phyloP scores from a whole-genome alignment of 2,329 filamentous ascomycete genomes.

The Claviceps sp. region DNA sequence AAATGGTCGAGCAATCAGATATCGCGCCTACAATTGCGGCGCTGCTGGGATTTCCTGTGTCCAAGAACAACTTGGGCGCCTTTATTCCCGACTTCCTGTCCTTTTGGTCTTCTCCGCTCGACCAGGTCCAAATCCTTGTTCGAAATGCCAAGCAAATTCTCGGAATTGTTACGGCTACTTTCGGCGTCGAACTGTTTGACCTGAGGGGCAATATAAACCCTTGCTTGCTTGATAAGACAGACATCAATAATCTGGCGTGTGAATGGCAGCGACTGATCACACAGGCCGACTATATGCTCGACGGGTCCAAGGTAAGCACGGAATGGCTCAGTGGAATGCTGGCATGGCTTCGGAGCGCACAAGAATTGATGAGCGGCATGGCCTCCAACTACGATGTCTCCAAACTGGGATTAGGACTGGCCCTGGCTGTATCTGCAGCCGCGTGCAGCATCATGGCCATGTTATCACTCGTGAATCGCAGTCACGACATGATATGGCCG shows the following conservation, averaged over 20 bases:
- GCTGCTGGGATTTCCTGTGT: constrained; percentile 74
- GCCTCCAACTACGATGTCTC: constrained; percentile 82
- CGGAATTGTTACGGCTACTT: constrained; percentile 61
- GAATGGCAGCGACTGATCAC: constrained; percentile 40
- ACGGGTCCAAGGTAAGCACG: constrained; percentile 17
- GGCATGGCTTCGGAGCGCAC: constrained; percentile 57
- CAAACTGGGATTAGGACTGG: constrained; percentile 39
- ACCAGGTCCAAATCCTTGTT: constrained; percentile 55
- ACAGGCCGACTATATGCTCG: constrained; percentile 12
- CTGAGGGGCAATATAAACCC: constrained; percentile 18
- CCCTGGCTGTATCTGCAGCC: constrained; percentile 20
- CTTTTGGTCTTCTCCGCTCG: constrained; percentile 47
- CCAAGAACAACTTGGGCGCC: constrained; percentile 79
- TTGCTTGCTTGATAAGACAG: constrained; percentile 19
- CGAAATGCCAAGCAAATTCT: constrained; percentile 74
- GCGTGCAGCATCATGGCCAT: constrained; percentile 8
- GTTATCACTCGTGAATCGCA: constrained; percentile 4
- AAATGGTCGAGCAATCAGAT: constrained; percentile 82
- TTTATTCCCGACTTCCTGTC: constrained; percentile 68
- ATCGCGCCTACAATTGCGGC: constrained; percentile 80
- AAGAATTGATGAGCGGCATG: constrained; percentile 72
- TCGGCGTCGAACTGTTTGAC: constrained; percentile 36
- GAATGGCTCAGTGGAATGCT: constrained; percentile 31
- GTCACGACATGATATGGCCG: constrained; percentile 28
- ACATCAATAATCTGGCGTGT: constrained; percentile 51